A percentile compares a stretch with the other conserved stretches of the same genome.
phyloP scores from a whole-genome alignment of 2,329 filamentous ascomycete genomes.

The Paecilomyces sp. region DNA sequence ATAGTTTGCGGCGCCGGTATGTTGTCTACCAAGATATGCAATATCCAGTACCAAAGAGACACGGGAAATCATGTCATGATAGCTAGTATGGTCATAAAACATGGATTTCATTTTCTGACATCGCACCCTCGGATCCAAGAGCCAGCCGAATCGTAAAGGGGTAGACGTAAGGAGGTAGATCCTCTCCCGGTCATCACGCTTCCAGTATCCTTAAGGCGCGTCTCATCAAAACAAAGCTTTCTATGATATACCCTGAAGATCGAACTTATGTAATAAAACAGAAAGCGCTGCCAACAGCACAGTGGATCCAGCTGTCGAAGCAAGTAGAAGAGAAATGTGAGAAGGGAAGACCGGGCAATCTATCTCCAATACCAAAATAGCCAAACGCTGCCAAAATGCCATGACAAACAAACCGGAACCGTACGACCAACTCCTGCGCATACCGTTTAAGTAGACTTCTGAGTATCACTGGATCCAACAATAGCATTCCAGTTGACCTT shows the following conservation, averaged over 20 bases:
- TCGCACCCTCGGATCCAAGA: background rate
- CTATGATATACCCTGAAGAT: background rate
- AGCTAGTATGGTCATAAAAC: background rate
- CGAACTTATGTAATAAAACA: background rate
- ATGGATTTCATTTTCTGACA: background rate
- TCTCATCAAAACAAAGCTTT: background rate
- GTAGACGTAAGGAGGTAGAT: background rate
- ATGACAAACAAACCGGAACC: background rate
- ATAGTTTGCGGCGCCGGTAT: background rate
- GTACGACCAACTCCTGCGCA: background rate
- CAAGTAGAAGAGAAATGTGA: background rate
- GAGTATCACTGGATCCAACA: constrained; percentile 21
- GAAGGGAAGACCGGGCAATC: background rate
- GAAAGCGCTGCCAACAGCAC: background rate
- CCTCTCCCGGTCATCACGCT: background rate
- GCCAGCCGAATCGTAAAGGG: background rate
- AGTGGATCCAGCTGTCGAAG: background rate
- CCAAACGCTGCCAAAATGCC: background rate
- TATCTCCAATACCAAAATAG: background rate
- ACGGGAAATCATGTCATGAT: background rate
- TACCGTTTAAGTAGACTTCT: constrained; percentile 12
- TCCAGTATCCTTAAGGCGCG: background rate
- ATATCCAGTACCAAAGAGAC: background rate
- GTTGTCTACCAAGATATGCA: background rate
- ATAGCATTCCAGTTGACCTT: constrained; percentile 29